Base-by-base conservation (phyloP, 2,329 filamentous ascomycete species). In the Colletotrichum sp. region DNA sequence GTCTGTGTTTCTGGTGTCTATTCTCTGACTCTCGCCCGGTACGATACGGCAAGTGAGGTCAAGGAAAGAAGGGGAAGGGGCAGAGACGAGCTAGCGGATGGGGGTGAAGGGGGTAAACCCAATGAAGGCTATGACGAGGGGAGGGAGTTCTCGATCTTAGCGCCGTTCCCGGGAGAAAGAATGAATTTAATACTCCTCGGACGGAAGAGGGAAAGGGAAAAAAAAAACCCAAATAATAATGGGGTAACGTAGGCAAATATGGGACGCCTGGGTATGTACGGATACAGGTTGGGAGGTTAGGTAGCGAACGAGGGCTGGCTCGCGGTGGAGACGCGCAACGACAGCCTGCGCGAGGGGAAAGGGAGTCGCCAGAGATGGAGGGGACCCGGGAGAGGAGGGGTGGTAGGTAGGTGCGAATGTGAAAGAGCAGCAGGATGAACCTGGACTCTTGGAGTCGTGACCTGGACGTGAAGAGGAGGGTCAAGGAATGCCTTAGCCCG, bases 111-210 rank as follows among this genome's bases (percentile, higher is more conserved):
- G 71, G 76, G 73, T 75, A 73, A 68, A 65, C 73, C 72, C 73
- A 75, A 77, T 75, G 75, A 77, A 77, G 75, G 76, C 66, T 77
- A 77, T 77, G 76, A 77, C 76, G 76, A 76, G 71, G 71, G 71
- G 76, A 76, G 75, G 68, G 71, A 66, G 76, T 70, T 68, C 71
- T 67, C 71, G 76, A 77, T 76, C 76, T 77, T 77, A 77, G 76
- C 76, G 76, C 76, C 76, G 76, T 77, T 77, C 71, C 71, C 74
- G 76, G 75, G 76, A 77, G 76, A 70, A 70, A 70, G 70, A 39
- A 74, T 61, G 76, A 75, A 77, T 77, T 76, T 77, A 76, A 77
- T 76, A 76, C 68, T 28, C 27, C 56, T 76, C 66, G 75, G 70
- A 73, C 71, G 75, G 71, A 70, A 61, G 68, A 74, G 65, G 74